Conservation (phyloP, 306 rosid species). For the Cucurbita pepo region DNA sequence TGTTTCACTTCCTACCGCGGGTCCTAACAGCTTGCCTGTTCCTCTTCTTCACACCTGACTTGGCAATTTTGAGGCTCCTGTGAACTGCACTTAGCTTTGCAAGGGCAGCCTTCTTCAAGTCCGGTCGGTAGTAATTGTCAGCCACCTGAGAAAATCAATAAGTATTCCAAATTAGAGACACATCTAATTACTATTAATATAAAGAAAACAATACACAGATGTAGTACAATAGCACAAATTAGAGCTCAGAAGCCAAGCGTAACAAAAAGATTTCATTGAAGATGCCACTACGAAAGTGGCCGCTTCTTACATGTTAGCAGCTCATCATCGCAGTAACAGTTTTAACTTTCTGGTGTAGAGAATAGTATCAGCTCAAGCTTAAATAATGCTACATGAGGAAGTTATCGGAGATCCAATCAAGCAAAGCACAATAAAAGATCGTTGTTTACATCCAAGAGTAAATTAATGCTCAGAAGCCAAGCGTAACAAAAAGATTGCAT, state of each 20-base stretch:
- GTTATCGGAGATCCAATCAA: no score
- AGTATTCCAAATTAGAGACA: not conserved
- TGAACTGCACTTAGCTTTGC: constrained; percentile 59
- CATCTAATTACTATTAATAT: not conserved
- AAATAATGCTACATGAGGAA: no score
- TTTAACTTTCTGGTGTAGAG: not conserved
- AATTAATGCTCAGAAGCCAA: constrained; percentile 63
- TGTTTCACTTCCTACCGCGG: constrained; percentile 21
- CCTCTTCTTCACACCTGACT: constrained; percentile 76
- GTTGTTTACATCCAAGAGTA: not conserved
- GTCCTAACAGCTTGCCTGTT: constrained; percentile 45
- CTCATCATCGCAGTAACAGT: not conserved
- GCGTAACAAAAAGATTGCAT: constrained; percentile 64
- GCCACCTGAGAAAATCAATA: constrained; percentile 22
- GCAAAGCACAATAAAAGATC: no score
- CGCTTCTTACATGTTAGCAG: constrained; percentile 34
- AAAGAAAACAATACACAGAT: not conserved
- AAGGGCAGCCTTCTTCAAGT: constrained; percentile 66
- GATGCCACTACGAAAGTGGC: constrained; percentile 12
- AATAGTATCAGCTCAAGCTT: no score
- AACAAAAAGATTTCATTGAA: constrained; percentile 53
- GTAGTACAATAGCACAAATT: not conserved
- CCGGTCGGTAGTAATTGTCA: constrained; percentile 54
- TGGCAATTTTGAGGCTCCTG: constrained; percentile 53
- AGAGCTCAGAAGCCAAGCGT: constrained; percentile 86